Evolutionary conservation across 2,329 filamentous ascomycete species (phyloP).

Genomic region (Ophiostoma australiae): DNA sequence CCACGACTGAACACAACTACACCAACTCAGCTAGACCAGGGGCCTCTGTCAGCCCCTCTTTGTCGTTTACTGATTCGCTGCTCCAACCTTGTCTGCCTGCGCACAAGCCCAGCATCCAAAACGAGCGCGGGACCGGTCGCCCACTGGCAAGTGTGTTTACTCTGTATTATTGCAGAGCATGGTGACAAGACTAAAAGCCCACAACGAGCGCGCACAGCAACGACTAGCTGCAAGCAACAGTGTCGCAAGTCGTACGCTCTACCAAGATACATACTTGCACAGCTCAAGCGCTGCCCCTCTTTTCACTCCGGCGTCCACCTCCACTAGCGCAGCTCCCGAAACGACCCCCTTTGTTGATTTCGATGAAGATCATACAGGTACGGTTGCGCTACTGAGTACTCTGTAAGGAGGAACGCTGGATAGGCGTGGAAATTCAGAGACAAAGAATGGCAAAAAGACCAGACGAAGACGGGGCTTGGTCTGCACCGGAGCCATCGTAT

Average conservation of each 20-base stretch:
- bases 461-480: not conserved
- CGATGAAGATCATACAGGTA: slow-evolving; percentile 29
- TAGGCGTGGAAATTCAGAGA: not conserved
- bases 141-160: not conserved
- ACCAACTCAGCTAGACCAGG: not conserved
- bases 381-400: slow-evolving; percentile 15
- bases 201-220: not conserved
- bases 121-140: slow-evolving; percentile 23
- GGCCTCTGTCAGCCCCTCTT: not conserved
- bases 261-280: not conserved
- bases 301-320: not conserved
- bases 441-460: not conserved
- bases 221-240: not conserved
- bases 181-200: not conserved
- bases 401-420: not conserved
- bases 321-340: slow-evolving; percentile 17
- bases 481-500: not conserved
- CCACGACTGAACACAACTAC: not conserved
- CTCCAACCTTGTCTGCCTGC: not conserved
- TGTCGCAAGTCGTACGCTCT: no score
- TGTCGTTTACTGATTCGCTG: not conserved
- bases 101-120: slow-evolving; percentile 23
- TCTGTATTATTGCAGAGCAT: not conserved
- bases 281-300: slow-evolving; percentile 9
- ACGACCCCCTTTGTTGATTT: slow-evolving; percentile 15